phyloP scores from a whole-genome alignment of 768 basidiomycete species.

The Pulveroboletus frians region DNA sequence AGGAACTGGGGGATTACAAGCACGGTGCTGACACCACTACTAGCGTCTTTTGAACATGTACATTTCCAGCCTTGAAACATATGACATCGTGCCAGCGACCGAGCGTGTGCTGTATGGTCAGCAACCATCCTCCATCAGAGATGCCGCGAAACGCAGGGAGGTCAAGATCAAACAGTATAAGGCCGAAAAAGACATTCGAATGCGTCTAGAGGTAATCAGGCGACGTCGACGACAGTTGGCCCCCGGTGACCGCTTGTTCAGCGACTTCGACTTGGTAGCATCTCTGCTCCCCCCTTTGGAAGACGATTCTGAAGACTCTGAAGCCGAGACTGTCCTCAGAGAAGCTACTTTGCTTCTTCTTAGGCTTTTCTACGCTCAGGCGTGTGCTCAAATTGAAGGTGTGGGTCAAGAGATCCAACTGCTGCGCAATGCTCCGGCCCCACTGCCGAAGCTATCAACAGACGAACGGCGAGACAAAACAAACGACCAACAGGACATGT shows the following conservation, averaged over 20 bases:
- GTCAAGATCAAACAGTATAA: conserved; percentile 89
- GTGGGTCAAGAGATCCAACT: conserved; percentile 70
- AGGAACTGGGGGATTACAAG: conserved; percentile 2
- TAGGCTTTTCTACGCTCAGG: conserved; percentile 65
- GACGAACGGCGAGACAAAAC: conserved; percentile 38
- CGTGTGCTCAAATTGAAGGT: conserved; percentile 61
- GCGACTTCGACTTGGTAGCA: conserved; percentile 59
- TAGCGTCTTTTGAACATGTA: conserved; percentile 50
- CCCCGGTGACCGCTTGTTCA: conserved; percentile 30
- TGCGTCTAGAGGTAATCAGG: conserved; percentile 57
- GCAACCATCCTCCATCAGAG: conserved; percentile 43
- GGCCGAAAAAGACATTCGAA: conserved; percentile 75
- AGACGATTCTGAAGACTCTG: conserved; percentile 46
- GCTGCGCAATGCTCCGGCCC: conserved; percentile 47
- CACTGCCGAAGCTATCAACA: conserved; percentile 24
- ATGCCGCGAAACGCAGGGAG: conserved; percentile 72
- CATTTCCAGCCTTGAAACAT: conserved; percentile 50
- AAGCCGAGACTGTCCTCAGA: conserved; percentile 62
- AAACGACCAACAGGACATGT: conserved; percentile 50
- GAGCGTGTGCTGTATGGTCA: conserved; percentile 54
- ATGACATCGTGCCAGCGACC: conserved; percentile 57
- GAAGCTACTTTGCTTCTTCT: conserved; percentile 66
- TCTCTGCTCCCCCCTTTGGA: conserved; percentile 48
- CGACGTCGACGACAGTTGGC: conserved; percentile 46
- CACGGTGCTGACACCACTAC: conserved; percentile 2